These are phyloP conservation scores for Litsea cubeba DNA, from an alignment of 164 flowering plant species.

Conservation along the genomic window DNA sequence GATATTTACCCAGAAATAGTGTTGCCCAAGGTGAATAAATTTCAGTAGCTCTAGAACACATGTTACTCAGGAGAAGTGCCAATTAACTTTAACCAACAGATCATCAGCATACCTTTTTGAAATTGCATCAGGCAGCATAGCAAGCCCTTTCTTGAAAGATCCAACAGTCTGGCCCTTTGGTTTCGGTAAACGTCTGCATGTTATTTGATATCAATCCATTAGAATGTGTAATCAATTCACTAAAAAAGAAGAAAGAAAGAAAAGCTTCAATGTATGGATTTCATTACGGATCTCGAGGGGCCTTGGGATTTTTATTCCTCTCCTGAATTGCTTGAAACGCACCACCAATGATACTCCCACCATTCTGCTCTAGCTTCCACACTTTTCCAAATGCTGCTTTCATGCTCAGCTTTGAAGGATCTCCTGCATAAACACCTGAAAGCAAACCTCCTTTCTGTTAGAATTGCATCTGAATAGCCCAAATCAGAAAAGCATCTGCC, in stretches of 20 bases:
- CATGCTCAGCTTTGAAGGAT: slow-evolving; percentile 95
- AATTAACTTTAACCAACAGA: background rate
- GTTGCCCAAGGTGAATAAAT: too few relatives aligned
- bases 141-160: slow-evolving; percentile 82
- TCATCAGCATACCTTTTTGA: slow-evolving; percentile 42
- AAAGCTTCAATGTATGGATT: background rate
- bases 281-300: slow-evolving; percentile 79
- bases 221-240: slow-evolving; percentile 10
- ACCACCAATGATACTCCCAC: slow-evolving; percentile 91
- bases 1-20: too few relatives aligned
- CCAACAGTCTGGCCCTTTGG: slow-evolving; percentile 98
- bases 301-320: slow-evolving; percentile 48
- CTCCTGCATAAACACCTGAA: slow-evolving; percentile 97
- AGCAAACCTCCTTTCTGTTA: slow-evolving; percentile 3
- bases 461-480: background rate
- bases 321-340: slow-evolving; percentile 70
- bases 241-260: background rate
- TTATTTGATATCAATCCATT: slow-evolving; percentile 9
- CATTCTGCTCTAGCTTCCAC: slow-evolving; percentile 88
- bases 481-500: background rate
- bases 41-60: too few relatives aligned
- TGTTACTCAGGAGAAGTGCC: too few relatives aligned
- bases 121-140: slow-evolving; percentile 85
- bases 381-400: slow-evolving; percentile 97
- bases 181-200: slow-evolving; percentile 70